A percentile compares a stretch with the other conserved stretches of the same genome.
Evolutionary conservation across 352 stramenopile genomes (phyloP).

Genomic region (Phytophthora tentaculata): DNA sequence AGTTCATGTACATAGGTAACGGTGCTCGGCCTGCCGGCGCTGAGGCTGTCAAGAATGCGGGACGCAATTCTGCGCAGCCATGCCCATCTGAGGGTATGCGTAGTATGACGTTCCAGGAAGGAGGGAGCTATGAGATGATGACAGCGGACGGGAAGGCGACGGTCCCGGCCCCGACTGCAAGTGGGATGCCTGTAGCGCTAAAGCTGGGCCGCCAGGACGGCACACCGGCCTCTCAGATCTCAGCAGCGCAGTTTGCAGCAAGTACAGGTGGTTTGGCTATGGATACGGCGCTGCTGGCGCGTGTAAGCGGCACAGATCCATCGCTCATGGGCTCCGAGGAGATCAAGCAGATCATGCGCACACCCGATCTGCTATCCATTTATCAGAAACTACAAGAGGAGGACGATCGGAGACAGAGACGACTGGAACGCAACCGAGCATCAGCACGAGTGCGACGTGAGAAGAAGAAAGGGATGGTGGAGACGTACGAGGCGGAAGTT

Average conservation of each 20-base stretch:
- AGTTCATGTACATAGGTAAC: constrained; percentile 60
- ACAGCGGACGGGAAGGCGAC: constrained; percentile 34
- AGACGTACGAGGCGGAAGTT: constrained; percentile 87
- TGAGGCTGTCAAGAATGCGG: constrained; percentile 10
- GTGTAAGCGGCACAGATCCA: constrained; percentile 82
- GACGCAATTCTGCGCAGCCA: constrained; percentile 14
- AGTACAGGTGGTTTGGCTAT: constrained; percentile 80
- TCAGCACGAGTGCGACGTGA: constrained; percentile 82
- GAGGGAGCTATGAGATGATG: constrained; percentile 33
- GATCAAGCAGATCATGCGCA: constrained; percentile 90
- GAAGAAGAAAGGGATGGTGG: constrained; percentile 90
- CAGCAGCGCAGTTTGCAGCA: constrained; percentile 81
- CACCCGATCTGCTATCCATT: constrained; percentile 82
- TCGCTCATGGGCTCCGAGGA: constrained; percentile 81
- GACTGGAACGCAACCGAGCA: constrained; percentile 81
- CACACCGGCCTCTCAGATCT: constrained; percentile 59
- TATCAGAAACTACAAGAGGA: constrained; percentile 91
- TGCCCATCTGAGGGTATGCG: constrained; percentile 68
- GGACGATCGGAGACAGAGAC: constrained; percentile 77
- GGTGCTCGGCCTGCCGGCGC: neutral
- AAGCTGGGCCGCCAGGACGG: constrained; percentile 45
- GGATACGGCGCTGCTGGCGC: constrained; percentile 78
- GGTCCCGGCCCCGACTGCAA: constrained; percentile 5
- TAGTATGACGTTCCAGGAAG: constrained; percentile 69
- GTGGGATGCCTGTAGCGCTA: constrained; percentile 19